phyloP scores from a whole-genome alignment of 2,329 filamentous ascomycete genomes.

The Periglandula ipomoeae region DNA sequence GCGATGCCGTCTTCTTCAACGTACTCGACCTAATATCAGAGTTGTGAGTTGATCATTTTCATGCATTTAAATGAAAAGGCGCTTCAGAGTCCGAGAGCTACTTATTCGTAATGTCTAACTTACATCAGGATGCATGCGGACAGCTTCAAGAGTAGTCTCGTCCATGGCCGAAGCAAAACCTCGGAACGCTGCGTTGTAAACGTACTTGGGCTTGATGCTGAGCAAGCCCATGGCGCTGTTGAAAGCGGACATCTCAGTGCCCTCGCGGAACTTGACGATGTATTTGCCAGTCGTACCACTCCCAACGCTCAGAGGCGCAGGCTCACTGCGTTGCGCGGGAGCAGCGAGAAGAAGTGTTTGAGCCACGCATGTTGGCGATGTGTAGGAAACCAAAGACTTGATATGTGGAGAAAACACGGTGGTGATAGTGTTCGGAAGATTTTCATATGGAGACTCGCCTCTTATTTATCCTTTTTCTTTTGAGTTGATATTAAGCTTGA shows the following conservation, averaged over 20 bases:
- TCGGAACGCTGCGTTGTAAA: constrained; percentile 13
- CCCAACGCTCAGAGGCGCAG: constrained; percentile 14
- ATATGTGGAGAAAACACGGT: neutral
- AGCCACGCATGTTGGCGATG: constrained; percentile 13
- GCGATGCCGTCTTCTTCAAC: constrained; percentile 27
- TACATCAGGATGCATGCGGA: constrained; percentile 17
- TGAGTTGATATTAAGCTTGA: neutral
- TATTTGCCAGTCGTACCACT: constrained; percentile 17
- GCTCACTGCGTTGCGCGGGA: constrained; percentile 15
- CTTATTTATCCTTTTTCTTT: neutral
- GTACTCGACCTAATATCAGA: constrained; percentile 19
- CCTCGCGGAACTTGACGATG: constrained; percentile 20
- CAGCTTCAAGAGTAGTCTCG: constrained; percentile 10
- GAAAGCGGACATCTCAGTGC: constrained; percentile 8
- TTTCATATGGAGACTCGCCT: neutral
- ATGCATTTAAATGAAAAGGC: neutral
- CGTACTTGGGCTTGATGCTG: constrained; percentile 13
- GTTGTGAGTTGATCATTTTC: neutral
- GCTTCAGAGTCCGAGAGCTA: no score
- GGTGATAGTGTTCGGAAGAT: neutral
- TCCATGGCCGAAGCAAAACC: constrained; percentile 17
- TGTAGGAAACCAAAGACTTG: neutral
- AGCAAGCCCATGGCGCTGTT: constrained; percentile 10
- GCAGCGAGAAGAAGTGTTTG: constrained; percentile 13
- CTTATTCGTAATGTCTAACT: neutral